Percentiles rank a stretch among this genome's conserved stretches.
Conservation (phyloP, 139 green algal species). For the Mesotaenium endlicherianum region DNA sequence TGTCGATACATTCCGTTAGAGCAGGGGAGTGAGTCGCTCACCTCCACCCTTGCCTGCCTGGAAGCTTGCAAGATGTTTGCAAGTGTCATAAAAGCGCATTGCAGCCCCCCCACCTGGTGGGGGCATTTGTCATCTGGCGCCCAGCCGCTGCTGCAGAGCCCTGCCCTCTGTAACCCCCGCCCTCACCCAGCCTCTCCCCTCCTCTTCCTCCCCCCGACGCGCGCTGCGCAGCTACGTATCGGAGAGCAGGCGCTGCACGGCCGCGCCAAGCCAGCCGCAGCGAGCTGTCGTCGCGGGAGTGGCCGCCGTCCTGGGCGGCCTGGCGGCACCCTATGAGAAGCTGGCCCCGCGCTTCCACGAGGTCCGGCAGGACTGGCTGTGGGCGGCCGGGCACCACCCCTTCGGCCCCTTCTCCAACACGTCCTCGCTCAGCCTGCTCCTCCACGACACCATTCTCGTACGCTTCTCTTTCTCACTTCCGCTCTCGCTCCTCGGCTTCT, state of each 20-base stretch:
- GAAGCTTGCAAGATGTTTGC: too few species aligned
- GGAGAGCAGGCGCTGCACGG: not conserved
- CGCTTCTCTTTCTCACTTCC: too few species aligned
- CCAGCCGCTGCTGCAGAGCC: not conserved
- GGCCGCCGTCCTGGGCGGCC: constrained; percentile 32
- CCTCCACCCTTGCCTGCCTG: too few species aligned
- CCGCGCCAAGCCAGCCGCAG: not conserved
- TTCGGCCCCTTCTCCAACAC: constrained; percentile 53
- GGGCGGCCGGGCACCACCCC: constrained; percentile 52
- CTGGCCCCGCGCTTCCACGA: not conserved
- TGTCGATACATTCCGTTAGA: too few species aligned
- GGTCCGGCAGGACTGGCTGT: constrained; percentile 44
- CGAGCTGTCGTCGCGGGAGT: constrained; percentile 45
- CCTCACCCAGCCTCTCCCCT: not conserved
- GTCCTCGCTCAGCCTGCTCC: constrained; percentile 12
- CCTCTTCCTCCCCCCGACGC: not conserved
- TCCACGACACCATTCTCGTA: constrained; percentile 26
- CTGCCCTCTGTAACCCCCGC: not conserved
- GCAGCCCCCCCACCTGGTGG: too few species aligned
- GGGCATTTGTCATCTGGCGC: too few species aligned
- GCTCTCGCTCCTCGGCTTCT: too few species aligned
- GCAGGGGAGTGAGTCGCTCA: too few species aligned
- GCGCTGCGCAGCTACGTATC: constrained; percentile 30
- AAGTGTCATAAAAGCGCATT: too few species aligned
- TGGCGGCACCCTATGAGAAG: constrained; percentile 44